Evolutionary conservation across 306 rosid species (phyloP), one percentile per base, ranked within the genome.

Genomic region (Clitoria ternatea): DNA sequence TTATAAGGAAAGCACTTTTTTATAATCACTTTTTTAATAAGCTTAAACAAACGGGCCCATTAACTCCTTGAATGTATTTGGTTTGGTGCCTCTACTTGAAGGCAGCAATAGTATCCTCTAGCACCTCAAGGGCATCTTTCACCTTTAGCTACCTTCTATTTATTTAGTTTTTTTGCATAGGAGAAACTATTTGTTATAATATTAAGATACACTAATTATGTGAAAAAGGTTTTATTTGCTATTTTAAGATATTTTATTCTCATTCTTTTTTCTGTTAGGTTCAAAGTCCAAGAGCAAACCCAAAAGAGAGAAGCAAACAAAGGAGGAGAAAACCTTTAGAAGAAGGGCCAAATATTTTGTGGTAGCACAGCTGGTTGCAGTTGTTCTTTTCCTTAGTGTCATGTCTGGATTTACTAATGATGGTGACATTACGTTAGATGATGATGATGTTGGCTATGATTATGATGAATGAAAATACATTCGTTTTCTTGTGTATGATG

Each of bases 331-430:
- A 81, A 87, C 86, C 64, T 82, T 87, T 26, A 83, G 72, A 80
- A 83, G 83, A 74, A 89, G 93, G 82, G 91, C 85, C 76, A 91
- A 87, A 60, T 84, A 82, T 80, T 91, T 91, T 64, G 47, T 91
- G 76, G 86, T 22, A 3, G 80, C 93, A 10, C 97, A 91, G 82
- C 50, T 82, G 22, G 87, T 91, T 43, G 74, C 97, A 4, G 84
- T 87, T 70, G 48, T 89, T 56, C 91, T 91, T 62, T 91, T 91
- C 66, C 82, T 89, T 81, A 82, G 91, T 1, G 67, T 89, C 61
- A 70, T 84, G 79, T 66, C 80, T 37, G 81, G 79, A 72, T 78
- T 59, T 9, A 83, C 72, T 56, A 83, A 70, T 52, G 82, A 75
- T 54, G 69, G 24, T 59, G 93, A 84, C 8, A 59, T 75, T 66